Base-by-base conservation (phyloP, 192 early-diverging fungal species). In the Umbelopsis sp. region DNA sequence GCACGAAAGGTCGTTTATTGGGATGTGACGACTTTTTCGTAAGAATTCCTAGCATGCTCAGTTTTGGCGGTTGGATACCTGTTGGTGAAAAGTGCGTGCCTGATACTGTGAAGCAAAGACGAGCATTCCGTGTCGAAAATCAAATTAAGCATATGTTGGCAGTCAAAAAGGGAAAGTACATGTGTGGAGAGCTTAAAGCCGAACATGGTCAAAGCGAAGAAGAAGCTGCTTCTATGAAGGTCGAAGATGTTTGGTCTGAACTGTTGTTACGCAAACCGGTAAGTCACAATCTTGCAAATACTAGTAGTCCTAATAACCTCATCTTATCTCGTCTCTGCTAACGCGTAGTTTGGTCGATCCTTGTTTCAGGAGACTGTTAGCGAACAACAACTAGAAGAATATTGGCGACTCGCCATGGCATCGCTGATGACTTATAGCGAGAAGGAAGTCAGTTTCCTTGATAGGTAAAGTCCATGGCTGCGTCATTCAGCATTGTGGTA, bases 381-480 rank as follows among this genome's bases (percentile, higher is more conserved):
- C 4, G 69, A 78, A 20, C 73, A 78, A 3, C 72, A 74, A 13
- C 74, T 80, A 21, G 67, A 68, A 22, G 72, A 77, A 6, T 80
- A 80, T 25, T 80, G 79, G 79, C 12, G 35, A 1, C 52, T 80
- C 13, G 79, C 79, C 1, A 50, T 80, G 49, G 22, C 71, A 74
- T 47, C 49, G 67, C 67, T 41, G 10, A 69, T 52, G 51, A 37
- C 67, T 1, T 49, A 47, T 25, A 69, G 67, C 37, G 48, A 49
- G 49, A 25, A 48, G 35, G 48, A 52, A 51, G 67, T 69, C 15
- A 49, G 13, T 50, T 52, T 52, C 45, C 67, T 69, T 23, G 33
- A 69, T 35, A 48, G 48, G 51, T 69, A 44, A 44, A 13, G 20
- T 0, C 65, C 41, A 46, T 67, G 44, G 1, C 49, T 4, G 27